phyloP scores from a whole-genome alignment of 1,284 basidiomycete species.

The Ceratobasidium sp. region DNA sequence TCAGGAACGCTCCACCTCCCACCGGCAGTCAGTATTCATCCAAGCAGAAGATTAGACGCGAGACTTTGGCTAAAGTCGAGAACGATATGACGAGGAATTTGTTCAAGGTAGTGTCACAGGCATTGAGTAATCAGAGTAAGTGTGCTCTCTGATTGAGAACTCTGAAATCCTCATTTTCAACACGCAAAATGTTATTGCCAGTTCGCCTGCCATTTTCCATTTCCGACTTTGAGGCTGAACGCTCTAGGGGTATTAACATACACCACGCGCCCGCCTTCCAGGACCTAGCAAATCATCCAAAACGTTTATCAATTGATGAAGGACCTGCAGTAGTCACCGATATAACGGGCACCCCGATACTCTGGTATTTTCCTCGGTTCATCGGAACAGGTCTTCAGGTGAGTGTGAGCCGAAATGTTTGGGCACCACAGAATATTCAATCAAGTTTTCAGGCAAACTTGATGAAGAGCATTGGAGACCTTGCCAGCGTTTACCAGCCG shows the following conservation, averaged over 20 bases:
- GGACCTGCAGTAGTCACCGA: slow-evolving; percentile 3
- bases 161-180: no score
- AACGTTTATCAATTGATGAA: neutral
- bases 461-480: neutral
- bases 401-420: neutral
- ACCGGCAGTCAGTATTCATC: no score
- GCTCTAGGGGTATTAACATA: neutral
- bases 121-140: no score
- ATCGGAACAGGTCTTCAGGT: slow-evolving; percentile 7
- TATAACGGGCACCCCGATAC: no score
- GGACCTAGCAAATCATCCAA: neutral
- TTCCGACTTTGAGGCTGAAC: neutral
- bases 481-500: slow-evolving; percentile 1
- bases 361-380: slow-evolving; percentile 16
- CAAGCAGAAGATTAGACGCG: no score
- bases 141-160: no score
- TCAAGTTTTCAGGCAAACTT: neutral
- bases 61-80: no score
- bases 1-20: no score
- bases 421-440: no score
- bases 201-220: neutral
- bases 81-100: no score
- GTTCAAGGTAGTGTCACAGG: no score
- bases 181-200: no score
- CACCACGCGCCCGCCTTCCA: neutral